Evolutionary conservation across 129 eudicot genomes (phyloP).

Genomic region (Chrysanthemum seticuspe): DNA sequence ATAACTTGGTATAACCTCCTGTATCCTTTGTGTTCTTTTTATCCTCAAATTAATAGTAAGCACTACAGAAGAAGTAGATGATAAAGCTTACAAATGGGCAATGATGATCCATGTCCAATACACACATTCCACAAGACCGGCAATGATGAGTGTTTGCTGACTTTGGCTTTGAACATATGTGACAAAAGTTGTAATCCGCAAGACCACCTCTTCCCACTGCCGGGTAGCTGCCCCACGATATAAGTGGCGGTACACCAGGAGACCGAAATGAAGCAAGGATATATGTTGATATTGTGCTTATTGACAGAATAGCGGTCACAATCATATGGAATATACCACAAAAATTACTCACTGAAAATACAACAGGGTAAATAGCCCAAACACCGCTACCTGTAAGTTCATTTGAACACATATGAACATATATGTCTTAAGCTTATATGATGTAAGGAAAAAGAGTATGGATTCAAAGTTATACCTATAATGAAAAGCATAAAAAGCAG

Average conservation of each 20-base stretch:
- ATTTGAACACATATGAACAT: not conserved
- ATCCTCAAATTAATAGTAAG: too few relatives aligned
- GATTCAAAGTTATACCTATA: slow-evolving; percentile 48
- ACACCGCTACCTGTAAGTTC: slow-evolving; percentile 73
- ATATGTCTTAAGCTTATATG: not conserved
- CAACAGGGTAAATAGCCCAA: slow-evolving; percentile 79
- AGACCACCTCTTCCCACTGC: slow-evolving; percentile 78
- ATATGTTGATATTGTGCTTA: slow-evolving; percentile 58
- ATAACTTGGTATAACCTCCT: too few relatives aligned
- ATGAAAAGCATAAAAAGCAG: slow-evolving; percentile 70
- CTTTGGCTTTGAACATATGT: slow-evolving; percentile 78
- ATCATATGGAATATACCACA: slow-evolving; percentile 49
- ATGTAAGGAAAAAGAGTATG: not conserved
- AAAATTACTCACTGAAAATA: slow-evolving; percentile 58
- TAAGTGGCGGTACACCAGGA: slow-evolving; percentile 73
- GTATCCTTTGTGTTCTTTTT: too few relatives aligned
- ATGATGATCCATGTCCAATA: slow-evolving; percentile 98
- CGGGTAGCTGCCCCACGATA: slow-evolving; percentile 90
- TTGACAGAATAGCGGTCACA: slow-evolving; percentile 46
- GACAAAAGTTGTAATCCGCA: slow-evolving; percentile 67
- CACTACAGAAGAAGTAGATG: not conserved
- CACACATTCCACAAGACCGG: slow-evolving; percentile 85
- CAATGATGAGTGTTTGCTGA: slow-evolving; percentile 87
- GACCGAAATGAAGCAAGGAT: slow-evolving; percentile 66
- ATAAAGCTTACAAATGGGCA: slow-evolving; percentile 88